Base-by-base conservation (phyloP, 768 basidiomycete species). In the Paxillus involutus region DNA sequence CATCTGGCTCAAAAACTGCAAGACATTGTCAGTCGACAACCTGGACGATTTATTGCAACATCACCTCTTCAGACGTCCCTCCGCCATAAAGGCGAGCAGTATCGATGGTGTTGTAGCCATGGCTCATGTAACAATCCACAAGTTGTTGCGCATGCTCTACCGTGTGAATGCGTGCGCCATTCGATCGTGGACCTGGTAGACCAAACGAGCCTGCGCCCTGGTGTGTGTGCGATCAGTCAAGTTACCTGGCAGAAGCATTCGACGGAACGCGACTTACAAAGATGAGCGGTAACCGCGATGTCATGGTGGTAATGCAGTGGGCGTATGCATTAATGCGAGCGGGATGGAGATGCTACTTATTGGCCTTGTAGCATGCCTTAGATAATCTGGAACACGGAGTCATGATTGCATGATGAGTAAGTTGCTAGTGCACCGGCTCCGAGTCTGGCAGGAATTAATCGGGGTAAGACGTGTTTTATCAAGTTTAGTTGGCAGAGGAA, bases 151-250 rank as follows among this genome's bases (percentile, higher is more conserved):
- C 60, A 4, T 50, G 57, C 37, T 56, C 51, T 21, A 59, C 49
- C 8, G 55, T 62, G 37, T 53, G 58, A 17, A 63, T 59, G n/a
- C 53, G 59, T 11, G 66, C 57, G 19, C 63, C 63, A 42, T 56
- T 64, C n/a, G 59, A 60, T 16, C 49, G 10, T 17, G 52, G 55
- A 19, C 60, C 68, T 32, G 48, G 49, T 16, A 51, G 9, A 6
- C 65, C 67, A n/a, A 69, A 57, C 1, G 44, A 24, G 12, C 58
- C 66, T 8, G 67, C 41, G 11, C 62, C 63, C 64, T 71, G 32
- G 13, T 13, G 17, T 42, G 26, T 29, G 17, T 36, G 26, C 9
- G 37, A 47, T 52, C 44, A 26, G 37, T 19, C 17, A 40, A 11
- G 7, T 1, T 7, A 39, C 32, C 8, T 24, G 26, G 40, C 11